Base-by-base conservation (phyloP, 441 rosid species). In the Populus hybrid region DNA sequence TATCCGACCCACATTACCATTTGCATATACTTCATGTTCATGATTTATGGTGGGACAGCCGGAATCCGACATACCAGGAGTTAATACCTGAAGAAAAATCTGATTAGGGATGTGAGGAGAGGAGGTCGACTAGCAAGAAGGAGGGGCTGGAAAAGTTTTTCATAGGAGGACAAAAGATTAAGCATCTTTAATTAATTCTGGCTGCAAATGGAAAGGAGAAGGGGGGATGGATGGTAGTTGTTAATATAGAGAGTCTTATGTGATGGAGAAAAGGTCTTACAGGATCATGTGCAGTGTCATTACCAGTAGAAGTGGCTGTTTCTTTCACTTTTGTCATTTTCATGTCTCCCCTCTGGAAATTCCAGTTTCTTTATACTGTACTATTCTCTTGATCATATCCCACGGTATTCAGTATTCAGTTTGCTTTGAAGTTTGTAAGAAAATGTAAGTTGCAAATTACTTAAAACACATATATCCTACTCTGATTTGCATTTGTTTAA, bases 231-330 rank as follows among this genome's bases (percentile, higher is more conserved):
- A 23, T 40, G 29, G 68, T 64, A 61, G 63, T n/a, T 63, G 66
- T 6, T 63, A 24, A 21, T 59, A 21, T 38, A 38, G 45, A 38
- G 45, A 38, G 12, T 38, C 11, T 38, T 8, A 8, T 6, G 40
- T 36, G 40, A 36, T 36, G 40, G 40, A 36, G 40, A 24, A 36
- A 36, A 8, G 45, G 45, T 38, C 45, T 9, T 38, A 9, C 45
- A 38, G 45, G 45, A 38, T 14, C 56, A 12, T 45, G 56, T 12
- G 56, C 20, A 45, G 56, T 14, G 56, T 14, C 18, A 45, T 45
- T 45, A 45, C 56, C n/a, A 38, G 42, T 24, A 38, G 33, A 23
- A 77, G 82, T 73, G 73, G 56, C 71, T 71, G 85, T 77, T 79
- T 79, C 83, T 82, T 76, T 79, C 76, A 69, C 68, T 69, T 74